Percentiles rank a stretch among this genome's conserved stretches.
Evolutionary conservation across 768 basidiomycete genomes (phyloP).

Genomic region (Tylopilus rubrobrunneus): DNA sequence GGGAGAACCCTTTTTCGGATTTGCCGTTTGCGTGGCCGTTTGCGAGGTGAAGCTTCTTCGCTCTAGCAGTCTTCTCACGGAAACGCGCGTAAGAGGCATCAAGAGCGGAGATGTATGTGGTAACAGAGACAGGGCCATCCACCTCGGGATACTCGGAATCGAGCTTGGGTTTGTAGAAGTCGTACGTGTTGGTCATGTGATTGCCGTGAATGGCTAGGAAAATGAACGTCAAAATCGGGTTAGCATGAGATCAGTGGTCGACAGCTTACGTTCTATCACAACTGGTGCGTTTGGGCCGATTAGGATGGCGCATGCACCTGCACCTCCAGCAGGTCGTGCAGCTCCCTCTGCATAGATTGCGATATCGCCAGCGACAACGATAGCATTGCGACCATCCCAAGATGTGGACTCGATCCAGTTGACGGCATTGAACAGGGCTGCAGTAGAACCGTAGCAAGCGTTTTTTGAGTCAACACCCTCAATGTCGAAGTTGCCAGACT

Average conservation of each 20-base stretch:
- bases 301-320: constrained; percentile 91
- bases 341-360: constrained; percentile 96
- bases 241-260: neutral
- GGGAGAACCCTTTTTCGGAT: constrained; percentile 50
- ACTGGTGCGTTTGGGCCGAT: constrained; percentile 96
- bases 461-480: constrained; percentile 99
- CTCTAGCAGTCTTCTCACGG: constrained; percentile 75
- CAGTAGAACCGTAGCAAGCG: constrained; percentile 98
- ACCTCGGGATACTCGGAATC: constrained; percentile 95
- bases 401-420: constrained; percentile 97
- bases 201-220: constrained; percentile 86
- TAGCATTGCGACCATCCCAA: constrained; percentile 97
- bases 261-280: constrained; percentile 84
- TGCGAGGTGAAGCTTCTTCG: constrained; percentile 41
- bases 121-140: constrained; percentile 94
- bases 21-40: constrained; percentile 36
- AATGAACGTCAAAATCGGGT: constrained; percentile 5
- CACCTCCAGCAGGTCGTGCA: constrained; percentile 94
- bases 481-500: constrained; percentile 91
- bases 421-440: constrained; percentile 96
- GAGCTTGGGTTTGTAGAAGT: constrained; percentile 98
- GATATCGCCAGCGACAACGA: constrained; percentile 95
- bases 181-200: constrained; percentile 97
- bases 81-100: constrained; percentile 85
- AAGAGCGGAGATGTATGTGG: constrained; percentile 91